These are phyloP conservation scores for Panaeolus cyanescens DNA, from an alignment of 768 basidiomycete genomes.

Conservation along the genomic window DNA sequence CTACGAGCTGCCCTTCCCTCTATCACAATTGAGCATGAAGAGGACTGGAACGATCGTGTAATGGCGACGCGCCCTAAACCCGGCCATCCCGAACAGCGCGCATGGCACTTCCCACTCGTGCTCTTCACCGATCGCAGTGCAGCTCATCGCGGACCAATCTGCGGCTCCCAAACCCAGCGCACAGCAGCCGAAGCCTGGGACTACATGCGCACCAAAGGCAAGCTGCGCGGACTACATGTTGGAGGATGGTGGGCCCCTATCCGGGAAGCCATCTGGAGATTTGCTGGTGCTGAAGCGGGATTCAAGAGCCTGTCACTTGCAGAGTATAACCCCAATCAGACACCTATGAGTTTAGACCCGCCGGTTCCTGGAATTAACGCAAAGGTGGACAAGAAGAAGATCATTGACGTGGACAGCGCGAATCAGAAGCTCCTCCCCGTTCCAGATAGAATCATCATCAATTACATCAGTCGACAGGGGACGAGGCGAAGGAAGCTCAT, in stretches of 20 bases:
- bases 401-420: conserved; percentile 19
- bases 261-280: conserved; percentile 63
- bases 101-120: conserved; percentile 72
- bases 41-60: conserved; percentile 74
- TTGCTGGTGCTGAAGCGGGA: conserved; percentile 47
- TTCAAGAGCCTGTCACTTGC: conserved; percentile 7
- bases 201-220: conserved; percentile 38
- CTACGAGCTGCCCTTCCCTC: conserved; percentile 75
- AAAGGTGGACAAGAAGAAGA: conserved; percentile 3
- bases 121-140: conserved; percentile 79
- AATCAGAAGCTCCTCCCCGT: conserved; percentile 35
- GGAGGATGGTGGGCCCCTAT: conserved; percentile 84
- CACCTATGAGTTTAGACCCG: conserved; percentile 8
- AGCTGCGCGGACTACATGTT: conserved; percentile 40
- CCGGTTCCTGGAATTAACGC: conserved; percentile 12
- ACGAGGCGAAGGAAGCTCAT: conserved; percentile 50
- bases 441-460: conserved; percentile 60
- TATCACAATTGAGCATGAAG: conserved; percentile 62
- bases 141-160: conserved; percentile 64
- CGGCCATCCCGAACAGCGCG: conserved; percentile 35
- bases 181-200: conserved; percentile 73
- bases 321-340: background rate
- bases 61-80: conserved; percentile 23
- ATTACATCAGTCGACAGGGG: conserved; percentile 74
- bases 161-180: conserved; percentile 67